Percentiles rank a stretch among this genome's conserved stretches.
Evolutionary conservation across 495 filamentous ascomycete species (phyloP).

Genomic region (Rostrohypoxylon terebratum): DNA sequence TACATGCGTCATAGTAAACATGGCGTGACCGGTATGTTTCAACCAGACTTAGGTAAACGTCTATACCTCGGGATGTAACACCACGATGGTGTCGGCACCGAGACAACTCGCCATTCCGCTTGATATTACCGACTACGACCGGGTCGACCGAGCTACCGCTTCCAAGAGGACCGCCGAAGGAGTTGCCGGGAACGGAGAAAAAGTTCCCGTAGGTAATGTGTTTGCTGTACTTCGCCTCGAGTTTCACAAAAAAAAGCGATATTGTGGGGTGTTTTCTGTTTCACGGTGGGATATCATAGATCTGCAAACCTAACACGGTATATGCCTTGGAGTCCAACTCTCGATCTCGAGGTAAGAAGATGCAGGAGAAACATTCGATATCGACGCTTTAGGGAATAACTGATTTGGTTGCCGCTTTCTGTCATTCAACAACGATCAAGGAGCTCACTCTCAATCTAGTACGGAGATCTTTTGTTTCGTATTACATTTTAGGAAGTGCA

Average conservation of each 20-base stretch:
- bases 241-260: neutral
- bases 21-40: neutral
- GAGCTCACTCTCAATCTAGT: neutral
- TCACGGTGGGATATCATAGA: neutral
- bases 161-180: neutral
- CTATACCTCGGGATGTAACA: neutral
- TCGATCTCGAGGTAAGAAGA: neutral
- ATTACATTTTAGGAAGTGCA: neutral
- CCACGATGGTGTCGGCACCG: neutral
- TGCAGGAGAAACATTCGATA: neutral
- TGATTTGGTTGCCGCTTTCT: neutral
- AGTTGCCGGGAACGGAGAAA: neutral
- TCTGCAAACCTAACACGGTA: neutral
- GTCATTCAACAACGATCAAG: neutral
- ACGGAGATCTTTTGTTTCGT: neutral
- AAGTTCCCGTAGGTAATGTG: neutral
- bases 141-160: neutral
- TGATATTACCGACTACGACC: conserved; percentile 2
- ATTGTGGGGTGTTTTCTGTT: neutral
- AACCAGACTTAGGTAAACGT: neutral
- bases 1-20: neutral
- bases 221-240: neutral
- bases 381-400: conserved; percentile 7
- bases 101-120: neutral
- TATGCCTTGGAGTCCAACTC: neutral